Evolutionary conservation across 2,329 filamentous ascomycete species (phyloP), one percentile per base, ranked within the genome.

Genomic region (Sclerotinia spermophila): DNA sequence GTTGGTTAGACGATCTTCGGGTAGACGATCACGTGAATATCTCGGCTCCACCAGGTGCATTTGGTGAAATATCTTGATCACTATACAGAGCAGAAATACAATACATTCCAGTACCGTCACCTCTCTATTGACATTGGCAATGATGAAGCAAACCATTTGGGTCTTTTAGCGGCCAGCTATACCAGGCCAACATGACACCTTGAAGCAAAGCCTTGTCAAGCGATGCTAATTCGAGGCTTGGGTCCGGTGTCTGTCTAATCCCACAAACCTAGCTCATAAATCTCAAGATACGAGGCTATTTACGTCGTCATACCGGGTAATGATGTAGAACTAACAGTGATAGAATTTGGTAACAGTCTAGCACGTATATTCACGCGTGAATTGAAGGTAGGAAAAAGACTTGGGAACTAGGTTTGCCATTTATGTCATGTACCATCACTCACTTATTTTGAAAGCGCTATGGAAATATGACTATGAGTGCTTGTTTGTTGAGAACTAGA

Each of bases 61-160:
- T 53, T 11, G 27, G 13, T 53, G 2, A 2, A 0, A 53, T 1
- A 53, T 8, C n/a, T 7, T 7, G 27, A 53, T 17, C 27, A 2
- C 13, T 4, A 53, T 17, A 3, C 5, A n/a, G 2, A 1, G 48
- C 3, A 13, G 17, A 0, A 30, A 53, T 53, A 7, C n/a, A 17
- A 27, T n/a, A 0, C 13, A 53, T 53, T 2, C 7, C 48, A 53
- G 17, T 30, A 53, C n/a, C 17, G 13, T 17, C 5, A 1, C 15
- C 15, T n/a, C 24, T 1, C 19, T 21, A n/a, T n/a, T n/a, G 13
- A 3, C 5, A 2, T n/a, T 59, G 1, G 38, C 11, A 5, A 1
- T 0, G 21, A 38, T 7, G 24, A 33, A 15, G 11, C 6, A 15
- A 13, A 58, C 6, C 1, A 2, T 58, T 5, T 38, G 13, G 6